phyloP scores from a whole-genome alignment of 2,329 filamentous ascomycete species.

The Colletotrichum sp. region DNA sequence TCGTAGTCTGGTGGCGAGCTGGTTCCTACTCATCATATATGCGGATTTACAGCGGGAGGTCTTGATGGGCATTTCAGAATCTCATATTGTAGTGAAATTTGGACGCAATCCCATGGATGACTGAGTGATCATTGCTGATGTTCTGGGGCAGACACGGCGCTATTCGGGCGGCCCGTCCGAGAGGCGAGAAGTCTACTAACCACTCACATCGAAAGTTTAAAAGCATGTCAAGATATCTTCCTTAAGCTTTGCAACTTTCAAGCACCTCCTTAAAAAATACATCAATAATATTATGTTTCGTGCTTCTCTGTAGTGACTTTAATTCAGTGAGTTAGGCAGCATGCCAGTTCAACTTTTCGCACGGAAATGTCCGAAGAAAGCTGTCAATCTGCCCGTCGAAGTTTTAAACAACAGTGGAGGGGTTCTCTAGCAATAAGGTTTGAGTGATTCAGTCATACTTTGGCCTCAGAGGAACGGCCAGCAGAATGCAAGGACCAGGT shows the following conservation, averaged over 20 bases:
- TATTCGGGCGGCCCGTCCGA: not conserved
- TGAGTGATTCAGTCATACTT: not conserved
- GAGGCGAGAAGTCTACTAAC: not conserved
- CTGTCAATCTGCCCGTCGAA: not conserved
- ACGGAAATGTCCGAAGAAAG: not conserved
- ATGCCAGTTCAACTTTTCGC: not conserved
- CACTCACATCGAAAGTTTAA: not conserved
- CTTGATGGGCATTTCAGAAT: not conserved
- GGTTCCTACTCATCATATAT: not conserved
- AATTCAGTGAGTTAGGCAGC: not conserved
- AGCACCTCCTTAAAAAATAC: not conserved
- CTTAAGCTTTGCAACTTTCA: not conserved
- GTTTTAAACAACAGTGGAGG: not conserved
- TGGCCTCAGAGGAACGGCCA: not conserved
- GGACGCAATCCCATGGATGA: not conserved
- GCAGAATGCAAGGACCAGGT: not conserved
- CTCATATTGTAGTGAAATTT: not conserved
- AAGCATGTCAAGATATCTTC: not conserved
- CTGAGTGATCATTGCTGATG: not conserved
- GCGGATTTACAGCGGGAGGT: not conserved
- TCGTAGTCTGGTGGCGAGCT: not conserved
- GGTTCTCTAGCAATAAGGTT: not conserved
- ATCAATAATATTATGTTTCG: not conserved
- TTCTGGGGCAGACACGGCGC: not conserved
- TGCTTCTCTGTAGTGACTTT: not conserved